Evolutionary conservation across 306 rosid species (phyloP), one percentile per base, ranked within the genome.

Genomic region (Citrullus mucosospermus): DNA sequence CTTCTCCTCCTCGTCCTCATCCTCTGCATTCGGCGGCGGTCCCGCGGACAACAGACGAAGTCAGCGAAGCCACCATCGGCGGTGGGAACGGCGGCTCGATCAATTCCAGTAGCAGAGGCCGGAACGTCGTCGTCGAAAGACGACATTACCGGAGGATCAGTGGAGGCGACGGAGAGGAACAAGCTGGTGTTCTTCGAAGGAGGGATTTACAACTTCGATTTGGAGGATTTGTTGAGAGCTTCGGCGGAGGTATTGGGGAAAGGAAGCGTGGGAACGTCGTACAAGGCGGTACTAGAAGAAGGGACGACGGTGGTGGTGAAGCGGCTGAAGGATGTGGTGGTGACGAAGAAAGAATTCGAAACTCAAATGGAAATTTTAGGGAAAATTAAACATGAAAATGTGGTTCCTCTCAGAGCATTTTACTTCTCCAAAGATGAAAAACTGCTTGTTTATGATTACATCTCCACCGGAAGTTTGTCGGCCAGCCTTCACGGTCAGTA

Each of bases 241-340:
- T 96, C 99, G 39, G 99, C 99, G 50, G 99, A 96, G 85, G 99
- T 96, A n/a, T 30, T 96, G 77, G 99, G 99, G 7, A 96, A 91
- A 8, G 99, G 99, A 5, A 91, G 93, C 69, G 93, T 96, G 5
- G 98, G 99, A 20, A 96, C 99, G 13, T 96, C 99, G 48, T 96
- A 96, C 77, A 96, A 96, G 85, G 99, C 99, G 11, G 97, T 96
- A 78, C 68, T 96, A 77, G 99, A 96, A 9, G 98, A 96, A 74
- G 99, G 99, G 2, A 96, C 93, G 1, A 92, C 99, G 16, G 93
- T 96, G 84, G 99, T 96, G 36, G 99, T 96, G 81, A 96, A 96
- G 81, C 55, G 99, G 80, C 60, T 96, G 28, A 96, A 96, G 70
- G 99, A 96, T 56, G 99, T 96, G 50, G 89, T 83, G 17, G 97